These are phyloP conservation scores for Fusarium compactum DNA, from an alignment of 2,329 filamentous ascomycete species.

Conservation along the genomic window DNA sequence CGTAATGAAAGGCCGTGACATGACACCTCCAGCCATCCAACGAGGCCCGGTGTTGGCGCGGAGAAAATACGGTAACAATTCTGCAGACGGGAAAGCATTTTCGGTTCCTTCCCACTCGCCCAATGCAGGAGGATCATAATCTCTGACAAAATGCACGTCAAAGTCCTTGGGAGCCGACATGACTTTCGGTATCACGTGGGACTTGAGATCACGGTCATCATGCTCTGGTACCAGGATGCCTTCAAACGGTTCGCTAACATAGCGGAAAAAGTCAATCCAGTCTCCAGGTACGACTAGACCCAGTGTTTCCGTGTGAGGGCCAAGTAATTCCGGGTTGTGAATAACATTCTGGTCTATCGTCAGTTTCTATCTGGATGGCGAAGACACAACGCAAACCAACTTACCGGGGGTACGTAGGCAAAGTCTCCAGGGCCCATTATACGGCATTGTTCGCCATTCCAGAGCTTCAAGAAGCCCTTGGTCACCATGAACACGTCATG, in stretches of 20 bases:
- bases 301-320: slow-evolving; percentile 65
- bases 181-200: slow-evolving; percentile 65
- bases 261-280: slow-evolving; percentile 72
- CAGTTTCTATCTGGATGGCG: neutral
- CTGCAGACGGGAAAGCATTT: slow-evolving; percentile 53
- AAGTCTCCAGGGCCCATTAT: slow-evolving; percentile 68
- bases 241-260: slow-evolving; percentile 64
- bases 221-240: slow-evolving; percentile 63
- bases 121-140: slow-evolving; percentile 60
- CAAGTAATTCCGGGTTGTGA: slow-evolving; percentile 67
- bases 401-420: slow-evolving; percentile 67
- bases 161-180: slow-evolving; percentile 67
- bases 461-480: slow-evolving; percentile 67
- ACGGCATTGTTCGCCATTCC: slow-evolving; percentile 67
- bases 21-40: slow-evolving; percentile 59
- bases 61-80: slow-evolving; percentile 62
- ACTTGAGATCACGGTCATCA: slow-evolving; percentile 64
- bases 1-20: slow-evolving; percentile 61
- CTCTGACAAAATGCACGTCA: slow-evolving; percentile 65
- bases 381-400: slow-evolving; percentile 18
- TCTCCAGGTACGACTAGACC: slow-evolving; percentile 68
- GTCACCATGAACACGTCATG: slow-evolving; percentile 69
- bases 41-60: slow-evolving; percentile 62
- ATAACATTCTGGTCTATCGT: slow-evolving; percentile 56
- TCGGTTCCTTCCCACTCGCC: slow-evolving; percentile 58